These are phyloP conservation scores for Scheffersomyces parashehatae DNA, from an alignment of 1,139 yeast species.

Conservation along the genomic window DNA sequence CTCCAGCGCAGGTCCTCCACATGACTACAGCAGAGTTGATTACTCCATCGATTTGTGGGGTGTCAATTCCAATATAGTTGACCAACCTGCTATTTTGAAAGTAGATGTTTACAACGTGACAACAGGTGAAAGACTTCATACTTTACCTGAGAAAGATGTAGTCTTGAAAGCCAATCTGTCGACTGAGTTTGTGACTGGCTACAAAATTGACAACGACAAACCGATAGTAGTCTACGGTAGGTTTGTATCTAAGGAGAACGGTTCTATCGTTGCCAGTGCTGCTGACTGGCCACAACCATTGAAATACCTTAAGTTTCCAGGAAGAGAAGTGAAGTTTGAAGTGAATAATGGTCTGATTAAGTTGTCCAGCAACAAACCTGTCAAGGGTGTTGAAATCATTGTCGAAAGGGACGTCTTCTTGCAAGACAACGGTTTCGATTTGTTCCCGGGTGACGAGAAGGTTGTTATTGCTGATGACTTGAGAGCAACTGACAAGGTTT, in stretches of 20 bases:
- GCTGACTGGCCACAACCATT: slow-evolving; percentile 59
- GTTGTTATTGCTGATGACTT: slow-evolving; percentile 6
- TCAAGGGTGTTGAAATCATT: slow-evolving; percentile 38
- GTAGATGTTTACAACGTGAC: slow-evolving; percentile 31
- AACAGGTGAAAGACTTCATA: slow-evolving; percentile 25
- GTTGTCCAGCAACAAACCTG: slow-evolving; percentile 33
- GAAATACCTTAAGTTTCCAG: slow-evolving; percentile 32
- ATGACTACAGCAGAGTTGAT: slow-evolving; percentile 21
- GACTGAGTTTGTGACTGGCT: slow-evolving; percentile 27
- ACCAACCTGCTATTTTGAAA: slow-evolving; percentile 22
- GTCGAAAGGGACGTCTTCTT: slow-evolving; percentile 20
- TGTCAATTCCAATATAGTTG: slow-evolving; percentile 28
- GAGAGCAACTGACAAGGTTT: slow-evolving; percentile 1
- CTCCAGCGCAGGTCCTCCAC: slow-evolving; percentile 6
- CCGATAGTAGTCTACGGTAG: slow-evolving; percentile 23
- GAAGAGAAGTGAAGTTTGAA: background rate
- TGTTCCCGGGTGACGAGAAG: slow-evolving; percentile 37
- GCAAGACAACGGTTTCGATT: slow-evolving; percentile 46
- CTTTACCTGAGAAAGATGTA: slow-evolving; percentile 16
- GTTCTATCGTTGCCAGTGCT: slow-evolving; percentile 28
- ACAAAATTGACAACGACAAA: slow-evolving; percentile 14
- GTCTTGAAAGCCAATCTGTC: slow-evolving; percentile 30
- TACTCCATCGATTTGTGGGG: slow-evolving; percentile 44
- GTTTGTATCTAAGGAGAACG: slow-evolving; percentile 12
- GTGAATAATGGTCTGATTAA: slow-evolving; percentile 1